phyloP scores from a whole-genome alignment of 202 grass and related monocot species.

The Setaria viridis region DNA sequence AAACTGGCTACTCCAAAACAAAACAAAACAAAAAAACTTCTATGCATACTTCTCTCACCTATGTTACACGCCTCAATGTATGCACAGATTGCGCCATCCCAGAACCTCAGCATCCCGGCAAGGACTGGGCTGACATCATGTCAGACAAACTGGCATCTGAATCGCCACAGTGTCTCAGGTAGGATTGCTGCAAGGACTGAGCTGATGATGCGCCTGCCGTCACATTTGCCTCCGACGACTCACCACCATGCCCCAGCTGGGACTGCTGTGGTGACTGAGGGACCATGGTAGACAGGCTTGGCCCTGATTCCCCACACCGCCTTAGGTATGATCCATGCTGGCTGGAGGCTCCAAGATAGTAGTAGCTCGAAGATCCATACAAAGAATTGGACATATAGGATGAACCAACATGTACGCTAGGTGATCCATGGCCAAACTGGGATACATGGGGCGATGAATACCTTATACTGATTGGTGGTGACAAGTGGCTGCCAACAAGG shows the following conservation, averaged over 20 bases:
- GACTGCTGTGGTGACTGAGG: conserved; percentile 57
- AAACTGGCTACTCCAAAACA: background rate
- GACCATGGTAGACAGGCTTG: conserved; percentile 61
- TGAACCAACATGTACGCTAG: conserved; percentile 54
- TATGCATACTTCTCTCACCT: conserved; percentile 24
- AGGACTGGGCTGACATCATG: conserved; percentile 67
- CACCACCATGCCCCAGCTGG: conserved; percentile 43
- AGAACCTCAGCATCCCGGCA: conserved; percentile 62
- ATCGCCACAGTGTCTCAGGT: conserved; percentile 62
- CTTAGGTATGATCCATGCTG: conserved; percentile 53
- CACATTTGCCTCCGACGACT: conserved; percentile 23
- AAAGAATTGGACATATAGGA: conserved; percentile 66
- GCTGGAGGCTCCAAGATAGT: conserved; percentile 66
- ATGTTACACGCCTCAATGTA: conserved; percentile 51
- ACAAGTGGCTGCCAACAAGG: conserved; percentile 56
- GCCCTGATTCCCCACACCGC: conserved; percentile 55
- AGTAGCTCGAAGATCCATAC: conserved; percentile 61
- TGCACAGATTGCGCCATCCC: conserved; percentile 7
- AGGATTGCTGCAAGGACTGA: conserved; percentile 61
- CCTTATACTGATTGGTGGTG: conserved; percentile 72
- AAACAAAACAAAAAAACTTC: conserved; percentile 23
- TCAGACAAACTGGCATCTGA: conserved; percentile 67
- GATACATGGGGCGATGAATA: conserved; percentile 53
- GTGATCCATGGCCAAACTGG: conserved; percentile 53
- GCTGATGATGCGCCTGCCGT: conserved; percentile 28